Percentiles rank a stretch among this genome's conserved stretches.
Evolutionary conservation across 2,329 filamentous ascomycete species (phyloP).

Genomic region (Waltergamsia citrina): DNA sequence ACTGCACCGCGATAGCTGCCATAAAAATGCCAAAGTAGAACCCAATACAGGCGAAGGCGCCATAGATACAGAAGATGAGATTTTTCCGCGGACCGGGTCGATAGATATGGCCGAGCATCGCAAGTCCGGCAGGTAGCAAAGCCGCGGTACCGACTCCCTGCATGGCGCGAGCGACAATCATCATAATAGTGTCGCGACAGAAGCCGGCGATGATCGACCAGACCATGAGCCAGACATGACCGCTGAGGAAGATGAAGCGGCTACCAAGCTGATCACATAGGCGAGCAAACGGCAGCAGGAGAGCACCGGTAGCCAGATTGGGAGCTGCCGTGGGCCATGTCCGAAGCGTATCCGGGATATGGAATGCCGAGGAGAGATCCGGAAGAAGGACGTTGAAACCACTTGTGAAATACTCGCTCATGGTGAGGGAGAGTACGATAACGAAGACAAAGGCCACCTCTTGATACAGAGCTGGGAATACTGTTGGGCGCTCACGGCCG

Average conservation of each 20-base stretch:
- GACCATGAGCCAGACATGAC: constrained; percentile 53
- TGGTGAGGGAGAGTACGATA: constrained; percentile 52
- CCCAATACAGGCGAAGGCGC: constrained; percentile 46
- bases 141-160: constrained; percentile 67
- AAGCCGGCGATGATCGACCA: constrained; percentile 67
- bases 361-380: constrained; percentile 47
- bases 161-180: constrained; percentile 64
- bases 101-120: constrained; percentile 59
- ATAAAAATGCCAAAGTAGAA: constrained; percentile 59
- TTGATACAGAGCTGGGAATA: constrained; percentile 39
- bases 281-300: constrained; percentile 55
- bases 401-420: constrained; percentile 66
- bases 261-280: constrained; percentile 55
- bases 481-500: constrained; percentile 50
- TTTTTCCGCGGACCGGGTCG: constrained; percentile 65
- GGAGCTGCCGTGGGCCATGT: constrained; percentile 58
- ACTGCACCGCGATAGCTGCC: constrained; percentile 53
- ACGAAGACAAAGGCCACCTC: constrained; percentile 55
- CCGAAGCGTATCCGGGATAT: constrained; percentile 51
- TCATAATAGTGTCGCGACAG: constrained; percentile 55
- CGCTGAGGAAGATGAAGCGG: constrained; percentile 48
- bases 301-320: constrained; percentile 43
- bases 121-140: constrained; percentile 61
- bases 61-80: constrained; percentile 52
- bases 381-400: constrained; percentile 67